phyloP scores from a whole-genome alignment of 2,329 filamentous ascomycete species.

The Cladosporium sp. region DNA sequence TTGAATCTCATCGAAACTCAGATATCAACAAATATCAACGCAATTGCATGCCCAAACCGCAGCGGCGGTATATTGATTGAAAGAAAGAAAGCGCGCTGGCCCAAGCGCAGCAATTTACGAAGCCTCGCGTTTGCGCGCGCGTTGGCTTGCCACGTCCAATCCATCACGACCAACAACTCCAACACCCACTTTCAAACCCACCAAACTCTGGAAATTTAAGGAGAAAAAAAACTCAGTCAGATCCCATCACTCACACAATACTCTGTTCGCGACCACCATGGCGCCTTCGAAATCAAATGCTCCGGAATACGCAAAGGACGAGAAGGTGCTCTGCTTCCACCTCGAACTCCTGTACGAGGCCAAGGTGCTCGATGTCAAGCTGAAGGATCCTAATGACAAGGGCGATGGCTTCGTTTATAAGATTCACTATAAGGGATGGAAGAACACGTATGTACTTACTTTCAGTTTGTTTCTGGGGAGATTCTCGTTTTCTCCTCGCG shows the following conservation, averaged over 20 bases:
- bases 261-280: conserved; percentile 48
- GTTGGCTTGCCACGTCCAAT: neutral
- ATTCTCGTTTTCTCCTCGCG: neutral
- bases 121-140: neutral
- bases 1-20: neutral
- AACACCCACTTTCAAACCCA: neutral
- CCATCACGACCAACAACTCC: neutral
- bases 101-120: too few relatives aligned
- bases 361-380: conserved; percentile 78
- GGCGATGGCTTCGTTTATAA: conserved; percentile 78
- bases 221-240: neutral
- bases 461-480: neutral
- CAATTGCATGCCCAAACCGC: too few relatives aligned
- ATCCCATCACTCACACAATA: too few relatives aligned
- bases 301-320: conserved; percentile 64
- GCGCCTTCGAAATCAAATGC: conserved; percentile 48
- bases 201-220: too few relatives aligned
- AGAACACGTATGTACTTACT: conserved; percentile 68
- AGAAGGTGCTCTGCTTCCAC: conserved; percentile 94
- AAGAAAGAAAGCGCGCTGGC: too few relatives aligned
- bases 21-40: too few relatives aligned
- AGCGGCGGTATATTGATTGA: too few relatives aligned
- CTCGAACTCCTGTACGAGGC: conserved; percentile 96
- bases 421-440: conserved; percentile 99
- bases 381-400: conserved; percentile 59